Base-by-base conservation (phyloP, 1,284 basidiomycete genomes). In the Sporisorium sorghi region DNA sequence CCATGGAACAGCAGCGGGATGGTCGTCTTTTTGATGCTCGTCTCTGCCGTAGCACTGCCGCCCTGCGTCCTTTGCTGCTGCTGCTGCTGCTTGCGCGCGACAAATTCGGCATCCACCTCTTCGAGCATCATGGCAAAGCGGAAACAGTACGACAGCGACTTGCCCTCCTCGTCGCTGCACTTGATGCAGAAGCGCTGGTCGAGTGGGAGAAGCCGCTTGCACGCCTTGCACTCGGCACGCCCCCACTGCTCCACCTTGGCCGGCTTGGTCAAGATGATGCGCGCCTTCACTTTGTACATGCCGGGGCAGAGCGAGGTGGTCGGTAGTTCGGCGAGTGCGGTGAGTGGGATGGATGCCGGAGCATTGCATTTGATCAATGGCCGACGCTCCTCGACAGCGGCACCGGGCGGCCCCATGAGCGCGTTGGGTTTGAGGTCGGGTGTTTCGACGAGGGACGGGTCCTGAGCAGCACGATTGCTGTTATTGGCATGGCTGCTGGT, bases 91-190 rank as follows among this genome's bases (percentile, higher is more conserved):
- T 65, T 66, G 23, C 66, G 58, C 5, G 53, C 42, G 21, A 58
- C 39, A 23, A 51, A 61, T 23, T 71, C 73, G 7, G 63, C 39
- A 47, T 75, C 73, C 28, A 65, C 49, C 47, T 75, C 73, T 26
- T 75, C 56, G 42, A 75, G 50, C 64, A 75, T 65, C 15, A 75
- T n/a, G 7, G 68, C 68, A 28, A 75, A 75, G 2, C 73, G 63
- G 11, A 75, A 35, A 15, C 64, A 64, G 52, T 68, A 68, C 23
- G 51, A 42, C 3, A 75, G 51, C 17, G 58, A 58, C 23, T 57
- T 57, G 42, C 74, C 74, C 12, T 73, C 74, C 28, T 73, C 74
- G 28, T 76, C 70, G 7, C 53, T 66, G 44, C 74, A 76, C 33
- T 46, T 61, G 53, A 47, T 40, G 59, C 74, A 76, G 59, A 76